Evolutionary conservation across 1,284 basidiomycete genomes (phyloP), one percentile per base, ranked within the genome.

Genomic region (Cryptococcus sp.): DNA sequence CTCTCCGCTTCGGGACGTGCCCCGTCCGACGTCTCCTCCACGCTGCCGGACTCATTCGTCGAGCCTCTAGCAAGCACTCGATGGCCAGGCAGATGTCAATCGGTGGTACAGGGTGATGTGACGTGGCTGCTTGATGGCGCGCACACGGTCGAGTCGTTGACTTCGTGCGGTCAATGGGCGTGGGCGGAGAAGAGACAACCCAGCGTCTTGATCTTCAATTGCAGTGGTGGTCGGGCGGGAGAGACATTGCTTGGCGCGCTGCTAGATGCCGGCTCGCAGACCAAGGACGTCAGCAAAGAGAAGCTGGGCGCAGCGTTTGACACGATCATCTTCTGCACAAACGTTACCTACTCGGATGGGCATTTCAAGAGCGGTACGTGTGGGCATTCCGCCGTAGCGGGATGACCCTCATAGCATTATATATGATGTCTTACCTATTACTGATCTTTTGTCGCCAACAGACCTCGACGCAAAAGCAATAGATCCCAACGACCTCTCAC

Each of bases 11-110:
- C 77, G 15, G 23, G 65, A 17, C 48, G 17, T n/a, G 47, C 63
- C 31, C 61, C 70, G 11, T 58, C 73, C 1, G 60, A 75, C 11
- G 62, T 73, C n/a, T 38, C 57, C 23, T 53, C 56, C 10, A 58
- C 61, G 10, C 78, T 94, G 10, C 80, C 88, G 0, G 68, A 79
- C 8, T 68, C 81, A 5, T 88, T 91, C 65, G 71, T 84, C 27
- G 69, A 80, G 25, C 93, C 88, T 1, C 80, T 99, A 19, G 78
- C 85, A 62, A 80, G 83, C 16, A 85, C 93, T 0, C 85, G 82
- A 60, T 99, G 95, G 95, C 95, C 96, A 2, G 96, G 96, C n/a
- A 85, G 96, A 45, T 99, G 96, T 76, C 96, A 99, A 78, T 85
- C 84, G 1, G 86, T 96, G 3, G 88, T 92, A 65, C 86, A 86